Percentiles rank a stretch among this genome's conserved stretches.
These are phyloP conservation scores for Coemansia erecta DNA, from an alignment of 192 early-diverging fungal species.

Conservation along the genomic window DNA sequence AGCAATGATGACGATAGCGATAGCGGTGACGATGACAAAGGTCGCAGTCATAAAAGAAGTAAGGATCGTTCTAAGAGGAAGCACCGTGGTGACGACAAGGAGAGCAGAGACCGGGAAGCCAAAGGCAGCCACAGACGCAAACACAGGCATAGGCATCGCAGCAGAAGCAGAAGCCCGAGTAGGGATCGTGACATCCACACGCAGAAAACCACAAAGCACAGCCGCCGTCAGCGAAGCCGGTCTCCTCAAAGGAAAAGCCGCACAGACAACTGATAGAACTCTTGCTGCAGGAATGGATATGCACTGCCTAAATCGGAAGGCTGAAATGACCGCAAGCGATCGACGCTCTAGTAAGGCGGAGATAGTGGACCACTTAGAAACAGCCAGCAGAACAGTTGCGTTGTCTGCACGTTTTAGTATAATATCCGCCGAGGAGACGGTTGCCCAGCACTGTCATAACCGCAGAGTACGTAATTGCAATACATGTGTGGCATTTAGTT, in stretches of 20 bases:
- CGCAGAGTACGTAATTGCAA: no score
- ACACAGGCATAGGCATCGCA: constrained; percentile 3
- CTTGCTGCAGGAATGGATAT: neutral
- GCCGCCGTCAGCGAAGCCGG: neutral
- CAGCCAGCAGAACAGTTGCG: no score
- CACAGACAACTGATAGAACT: neutral
- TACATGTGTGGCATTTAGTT: no score
- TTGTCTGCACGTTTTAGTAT: no score
- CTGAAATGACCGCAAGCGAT: no score
- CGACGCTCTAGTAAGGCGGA: no score
- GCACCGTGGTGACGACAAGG: neutral
- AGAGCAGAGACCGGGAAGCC: neutral
- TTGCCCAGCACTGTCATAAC: no score
- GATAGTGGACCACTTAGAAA: no score
- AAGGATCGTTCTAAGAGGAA: no score
- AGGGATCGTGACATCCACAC: neutral
- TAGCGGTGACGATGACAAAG: constrained; percentile 1
- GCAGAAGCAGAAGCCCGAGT: constrained; percentile 17
- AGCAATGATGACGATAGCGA: constrained; percentile 1
- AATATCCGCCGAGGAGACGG: no score
- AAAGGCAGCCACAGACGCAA: constrained; percentile 7
- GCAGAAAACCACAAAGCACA: neutral
- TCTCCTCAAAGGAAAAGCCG: constrained; percentile 1
- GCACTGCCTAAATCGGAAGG: neutral
- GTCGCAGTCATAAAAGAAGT: constrained; percentile 8